These are phyloP conservation scores for Mycena leptocephala DNA, from an alignment of 768 basidiomycete species.

Conservation along the genomic window DNA sequence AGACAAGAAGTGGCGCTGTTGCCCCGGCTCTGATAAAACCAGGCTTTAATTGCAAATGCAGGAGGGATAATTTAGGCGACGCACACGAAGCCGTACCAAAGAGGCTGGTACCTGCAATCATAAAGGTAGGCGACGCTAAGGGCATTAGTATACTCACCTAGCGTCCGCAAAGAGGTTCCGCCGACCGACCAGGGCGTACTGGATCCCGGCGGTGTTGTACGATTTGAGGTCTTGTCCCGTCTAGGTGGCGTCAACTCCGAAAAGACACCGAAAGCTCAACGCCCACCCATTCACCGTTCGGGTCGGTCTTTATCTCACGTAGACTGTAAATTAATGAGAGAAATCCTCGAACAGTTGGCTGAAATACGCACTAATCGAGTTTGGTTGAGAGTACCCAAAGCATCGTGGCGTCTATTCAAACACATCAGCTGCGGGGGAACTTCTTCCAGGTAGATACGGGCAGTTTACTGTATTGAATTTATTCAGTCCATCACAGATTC, in stretches of 20 bases:
- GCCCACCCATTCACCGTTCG: conserved; percentile 19
- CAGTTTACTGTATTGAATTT: not conserved
- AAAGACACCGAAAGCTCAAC: not conserved
- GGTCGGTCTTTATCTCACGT: not conserved
- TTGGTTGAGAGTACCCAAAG: not conserved
- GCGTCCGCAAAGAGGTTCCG: not conserved
- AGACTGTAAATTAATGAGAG: not conserved
- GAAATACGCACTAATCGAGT: conserved; percentile 11
- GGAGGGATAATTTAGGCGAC: not conserved
- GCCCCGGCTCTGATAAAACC: not conserved
- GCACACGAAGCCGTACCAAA: conserved; percentile 17
- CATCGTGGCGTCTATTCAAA: conserved; percentile 2
- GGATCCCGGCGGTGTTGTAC: conserved; percentile 21
- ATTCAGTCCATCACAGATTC: not conserved
- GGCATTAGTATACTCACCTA: not conserved
- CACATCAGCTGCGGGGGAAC: not conserved
- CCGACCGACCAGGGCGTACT: conserved; percentile 12
- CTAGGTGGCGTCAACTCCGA: not conserved
- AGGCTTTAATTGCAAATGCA: not conserved
- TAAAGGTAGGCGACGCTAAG: too few species aligned
- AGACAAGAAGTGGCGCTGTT: not conserved
- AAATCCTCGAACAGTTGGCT: not conserved
- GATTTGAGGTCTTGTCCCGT: conserved; percentile 11
- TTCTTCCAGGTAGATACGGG: not conserved
- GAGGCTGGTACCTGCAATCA: not conserved